phyloP scores from a whole-genome alignment of 2,329 filamentous ascomycete genomes.

The Fusarium torulosum region DNA sequence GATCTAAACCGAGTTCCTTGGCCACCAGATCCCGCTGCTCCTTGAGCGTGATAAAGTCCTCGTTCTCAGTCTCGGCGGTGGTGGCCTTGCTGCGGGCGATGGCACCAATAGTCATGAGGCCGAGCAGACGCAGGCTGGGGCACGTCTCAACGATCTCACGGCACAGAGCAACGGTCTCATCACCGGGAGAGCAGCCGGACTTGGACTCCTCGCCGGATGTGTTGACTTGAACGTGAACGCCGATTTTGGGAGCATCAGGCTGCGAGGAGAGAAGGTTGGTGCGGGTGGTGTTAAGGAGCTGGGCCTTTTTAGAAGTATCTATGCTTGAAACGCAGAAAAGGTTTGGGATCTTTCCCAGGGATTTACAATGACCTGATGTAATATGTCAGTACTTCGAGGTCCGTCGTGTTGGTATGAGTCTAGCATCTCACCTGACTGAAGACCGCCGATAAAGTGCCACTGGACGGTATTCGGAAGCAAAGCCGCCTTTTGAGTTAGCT shows the following conservation, averaged over 20 bases:
- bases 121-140: slow-evolving; percentile 78
- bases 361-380: slow-evolving; percentile 83
- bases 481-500: slow-evolving; percentile 86
- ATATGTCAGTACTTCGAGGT: slow-evolving; percentile 18
- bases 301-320: slow-evolving; percentile 88
- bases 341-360: slow-evolving; percentile 86
- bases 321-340: slow-evolving; percentile 93
- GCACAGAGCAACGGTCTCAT: slow-evolving; percentile 73
- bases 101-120: slow-evolving; percentile 97
- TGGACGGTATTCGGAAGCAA: slow-evolving; percentile 80
- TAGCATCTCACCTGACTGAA: slow-evolving; percentile 75
- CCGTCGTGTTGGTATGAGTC: not conserved
- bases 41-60: slow-evolving; percentile 81
- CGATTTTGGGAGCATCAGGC: slow-evolving; percentile 62
- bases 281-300: slow-evolving; percentile 82
- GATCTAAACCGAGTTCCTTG: slow-evolving; percentile 59
- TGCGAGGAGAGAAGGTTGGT: slow-evolving; percentile 63
- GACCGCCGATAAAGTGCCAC: slow-evolving; percentile 97
- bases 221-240: slow-evolving; percentile 93
- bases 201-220: slow-evolving; percentile 91
- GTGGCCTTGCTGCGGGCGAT: slow-evolving; percentile 85
- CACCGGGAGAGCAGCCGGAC: slow-evolving; percentile 79
- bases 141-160: slow-evolving; percentile 77
- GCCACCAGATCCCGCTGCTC: slow-evolving; percentile 79
- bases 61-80: slow-evolving; percentile 84